phyloP scores from a whole-genome alignment of 768 basidiomycete species.

The Termitomyces sp. region DNA sequence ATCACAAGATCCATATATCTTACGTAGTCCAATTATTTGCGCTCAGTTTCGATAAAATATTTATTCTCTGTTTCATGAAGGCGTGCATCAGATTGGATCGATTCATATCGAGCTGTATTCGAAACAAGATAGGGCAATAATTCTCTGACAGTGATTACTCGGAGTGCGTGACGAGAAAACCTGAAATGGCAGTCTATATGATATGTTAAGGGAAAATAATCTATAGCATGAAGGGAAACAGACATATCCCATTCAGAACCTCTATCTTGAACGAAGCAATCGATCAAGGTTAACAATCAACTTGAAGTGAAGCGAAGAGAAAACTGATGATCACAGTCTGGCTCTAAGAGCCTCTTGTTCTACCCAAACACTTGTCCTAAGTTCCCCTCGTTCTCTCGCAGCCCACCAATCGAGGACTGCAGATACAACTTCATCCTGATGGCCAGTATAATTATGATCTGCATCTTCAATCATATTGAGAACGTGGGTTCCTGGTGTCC shows the following conservation, averaged over 20 bases:
- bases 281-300: no score
- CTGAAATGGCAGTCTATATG: background rate
- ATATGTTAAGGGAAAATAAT: background rate
- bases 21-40: background rate
- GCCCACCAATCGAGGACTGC: slow-evolving; percentile 67
- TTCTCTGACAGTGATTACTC: no score
- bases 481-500: slow-evolving; percentile 63
- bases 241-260: background rate
- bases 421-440: slow-evolving; percentile 62
- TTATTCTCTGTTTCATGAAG: background rate
- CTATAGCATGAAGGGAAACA: background rate
- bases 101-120: background rate
- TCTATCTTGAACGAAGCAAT: background rate
- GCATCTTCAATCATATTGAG: slow-evolving; percentile 67
- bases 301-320: background rate
- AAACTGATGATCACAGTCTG: slow-evolving; percentile 30
- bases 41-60: background rate
- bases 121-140: no score
- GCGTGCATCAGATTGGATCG: background rate
- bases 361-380: slow-evolving; percentile 61
- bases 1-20: background rate
- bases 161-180: background rate
- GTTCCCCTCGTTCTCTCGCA: slow-evolving; percentile 32
- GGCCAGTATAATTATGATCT: slow-evolving; percentile 74
- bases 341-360: slow-evolving; percentile 39